phyloP scores from a whole-genome alignment of 2,329 filamentous ascomycete species.

The Neopestalotiopsis rosae region DNA sequence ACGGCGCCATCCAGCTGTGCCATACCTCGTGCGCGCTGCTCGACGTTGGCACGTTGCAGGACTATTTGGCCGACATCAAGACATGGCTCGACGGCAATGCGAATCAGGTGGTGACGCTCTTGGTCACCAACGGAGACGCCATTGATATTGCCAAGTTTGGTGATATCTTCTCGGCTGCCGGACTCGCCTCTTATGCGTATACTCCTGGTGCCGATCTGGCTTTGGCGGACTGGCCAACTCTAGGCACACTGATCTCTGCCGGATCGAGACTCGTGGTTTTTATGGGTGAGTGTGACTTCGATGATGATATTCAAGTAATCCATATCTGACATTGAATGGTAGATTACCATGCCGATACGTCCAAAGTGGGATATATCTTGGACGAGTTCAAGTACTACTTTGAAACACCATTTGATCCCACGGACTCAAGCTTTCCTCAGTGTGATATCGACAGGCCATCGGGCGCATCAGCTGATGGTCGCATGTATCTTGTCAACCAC shows the following conservation, averaged over 20 bases:
- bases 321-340: neutral
- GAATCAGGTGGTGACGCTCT: conserved; percentile 66
- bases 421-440: conserved; percentile 61
- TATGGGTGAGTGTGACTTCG: conserved; percentile 55
- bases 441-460: conserved; percentile 70
- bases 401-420: conserved; percentile 75
- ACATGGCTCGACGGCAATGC: conserved; percentile 63
- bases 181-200: conserved; percentile 63
- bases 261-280: conserved; percentile 73
- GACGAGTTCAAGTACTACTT: conserved; percentile 71
- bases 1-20: conserved; percentile 62
- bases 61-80: conserved; percentile 63
- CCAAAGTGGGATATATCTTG: conserved; percentile 64
- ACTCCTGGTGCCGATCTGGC: conserved; percentile 47
- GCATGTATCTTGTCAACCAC: conserved; percentile 53
- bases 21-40: conserved; percentile 67
- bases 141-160: conserved; percentile 61
- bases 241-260: conserved; percentile 67
- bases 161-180: conserved; percentile 57
- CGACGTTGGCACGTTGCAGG: conserved; percentile 61
- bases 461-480: conserved; percentile 40
- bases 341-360: conserved; percentile 64
- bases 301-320: conserved; percentile 17
- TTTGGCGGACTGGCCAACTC: conserved; percentile 70
- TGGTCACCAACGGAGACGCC: conserved; percentile 67